A percentile compares a stretch with the other conserved stretches of the same genome.
These are phyloP conservation scores for Botrytis byssoidea DNA, from an alignment of 2,329 filamentous ascomycete genomes.

Conservation along the genomic window DNA sequence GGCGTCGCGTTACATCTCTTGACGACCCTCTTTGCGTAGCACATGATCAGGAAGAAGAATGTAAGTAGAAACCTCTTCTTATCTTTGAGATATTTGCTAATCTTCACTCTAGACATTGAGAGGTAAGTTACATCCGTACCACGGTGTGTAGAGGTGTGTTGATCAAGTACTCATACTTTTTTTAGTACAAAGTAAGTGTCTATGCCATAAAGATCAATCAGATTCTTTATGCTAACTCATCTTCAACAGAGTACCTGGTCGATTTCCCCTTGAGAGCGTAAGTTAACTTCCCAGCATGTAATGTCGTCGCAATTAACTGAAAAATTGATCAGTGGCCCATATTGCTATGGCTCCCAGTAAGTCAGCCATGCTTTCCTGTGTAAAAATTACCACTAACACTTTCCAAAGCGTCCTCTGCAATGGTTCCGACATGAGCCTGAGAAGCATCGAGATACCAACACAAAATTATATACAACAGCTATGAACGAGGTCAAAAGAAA, in stretches of 20 bases:
- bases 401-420: not conserved
- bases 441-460: not conserved
- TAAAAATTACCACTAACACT: not conserved
- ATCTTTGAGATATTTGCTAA: not conserved
- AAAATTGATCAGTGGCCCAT: not conserved
- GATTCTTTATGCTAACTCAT: not conserved
- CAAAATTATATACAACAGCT: not conserved
- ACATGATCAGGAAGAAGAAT: constrained; percentile 9
- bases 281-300: not conserved
- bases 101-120: not conserved
- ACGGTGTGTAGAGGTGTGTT: not conserved
- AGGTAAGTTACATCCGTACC: not conserved
- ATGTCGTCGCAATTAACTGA: not conserved
- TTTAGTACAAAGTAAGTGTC: constrained; percentile 3
- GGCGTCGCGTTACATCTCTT: not conserved
- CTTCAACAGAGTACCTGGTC: not conserved
- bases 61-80: not conserved
- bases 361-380: not conserved
- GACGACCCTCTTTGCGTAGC: not conserved
- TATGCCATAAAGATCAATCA: not conserved
- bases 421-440: constrained; percentile 3
- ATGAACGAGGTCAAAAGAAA: not conserved
- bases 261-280: not conserved
- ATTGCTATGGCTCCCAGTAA: not conserved
- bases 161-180: not conserved